phyloP scores from a whole-genome alignment of 2,329 filamentous ascomycete species.

The Hypoxylon rubiginosum region DNA sequence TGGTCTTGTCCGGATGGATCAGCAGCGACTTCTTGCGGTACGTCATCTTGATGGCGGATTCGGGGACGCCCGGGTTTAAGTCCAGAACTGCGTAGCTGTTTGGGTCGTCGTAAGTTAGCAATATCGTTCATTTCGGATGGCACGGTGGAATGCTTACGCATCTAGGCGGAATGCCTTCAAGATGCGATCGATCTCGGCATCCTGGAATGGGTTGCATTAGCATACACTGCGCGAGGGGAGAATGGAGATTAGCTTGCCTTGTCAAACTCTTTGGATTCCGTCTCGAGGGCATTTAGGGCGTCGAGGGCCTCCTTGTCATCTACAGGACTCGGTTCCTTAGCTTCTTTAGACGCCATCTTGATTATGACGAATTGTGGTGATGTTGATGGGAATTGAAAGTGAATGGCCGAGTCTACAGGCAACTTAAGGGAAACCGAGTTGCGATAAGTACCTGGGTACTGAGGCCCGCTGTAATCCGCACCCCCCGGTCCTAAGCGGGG shows the following conservation, averaged over 20 bases:
- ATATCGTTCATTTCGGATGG: background rate
- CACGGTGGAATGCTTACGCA: conserved; percentile 42
- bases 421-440: conserved; percentile 20
- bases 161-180: conserved; percentile 86
- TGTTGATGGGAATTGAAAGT: background rate
- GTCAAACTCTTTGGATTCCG: conserved; percentile 89
- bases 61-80: conserved; percentile 93
- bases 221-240: conserved; percentile 14
- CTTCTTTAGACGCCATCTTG: conserved; percentile 61
- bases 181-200: conserved; percentile 96
- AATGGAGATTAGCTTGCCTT: conserved; percentile 69
- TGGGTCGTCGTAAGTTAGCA: background rate
- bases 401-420: conserved; percentile 5
- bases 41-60: conserved; percentile 93
- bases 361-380: background rate
- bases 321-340: conserved; percentile 25
- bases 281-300: conserved; percentile 82
- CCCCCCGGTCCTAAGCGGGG: conserved; percentile 2
- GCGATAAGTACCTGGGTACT: conserved; percentile 22
- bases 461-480: background rate
- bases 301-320: conserved; percentile 83
- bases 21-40: conserved; percentile 99
- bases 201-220: conserved; percentile 64
- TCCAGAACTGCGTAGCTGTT: conserved; percentile 90
- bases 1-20: conserved; percentile 98